A percentile compares a stretch with the other conserved stretches of the same genome.
These are phyloP conservation scores for Aquilaria agallochum DNA, from an alignment of 441 rosid genomes.

Conservation along the genomic window DNA sequence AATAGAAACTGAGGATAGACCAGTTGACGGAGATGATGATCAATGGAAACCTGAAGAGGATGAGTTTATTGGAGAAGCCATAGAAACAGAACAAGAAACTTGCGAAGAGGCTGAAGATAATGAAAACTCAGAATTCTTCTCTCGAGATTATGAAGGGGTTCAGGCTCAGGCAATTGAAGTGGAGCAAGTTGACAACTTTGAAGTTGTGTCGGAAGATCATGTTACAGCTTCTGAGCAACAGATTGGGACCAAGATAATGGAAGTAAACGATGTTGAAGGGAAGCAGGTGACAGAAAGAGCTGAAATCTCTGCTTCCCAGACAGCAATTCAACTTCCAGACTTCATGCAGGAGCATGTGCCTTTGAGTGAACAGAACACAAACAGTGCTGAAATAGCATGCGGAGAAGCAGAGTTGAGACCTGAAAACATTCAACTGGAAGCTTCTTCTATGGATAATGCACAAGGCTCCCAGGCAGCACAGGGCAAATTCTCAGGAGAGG, in stretches of 20 bases:
- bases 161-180: too few relatives aligned
- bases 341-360: slow-evolving; percentile 4
- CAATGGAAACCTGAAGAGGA: slow-evolving; percentile 17
- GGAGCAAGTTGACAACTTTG: slow-evolving; percentile 2
- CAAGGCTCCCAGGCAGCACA: slow-evolving; percentile 16
- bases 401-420: slow-evolving; percentile 11
- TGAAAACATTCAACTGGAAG: slow-evolving; percentile 16
- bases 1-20: slow-evolving; percentile 8
- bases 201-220: slow-evolving; percentile 13
- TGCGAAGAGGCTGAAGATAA: slow-evolving; percentile 9
- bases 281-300: slow-evolving; percentile 15
- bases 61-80: slow-evolving; percentile 20
- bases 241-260: slow-evolving; percentile 9
- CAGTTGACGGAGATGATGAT: slow-evolving; percentile 15
- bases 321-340: slow-evolving; percentile 14
- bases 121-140: not conserved
- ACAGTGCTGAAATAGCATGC: too few relatives aligned
- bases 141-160: too few relatives aligned
- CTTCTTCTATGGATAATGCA: slow-evolving; percentile 5
- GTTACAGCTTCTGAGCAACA: slow-evolving; percentile 21
- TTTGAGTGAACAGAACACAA: too few relatives aligned
- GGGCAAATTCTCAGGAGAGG: slow-evolving; percentile 11
- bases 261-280: slow-evolving; percentile 7
- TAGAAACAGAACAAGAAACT: slow-evolving; percentile 12
- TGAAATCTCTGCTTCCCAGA: slow-evolving; percentile 6